These are phyloP conservation scores for Reticulomyxa filosa DNA, from an alignment of 78 protist genomes.

Conservation along the genomic window DNA sequence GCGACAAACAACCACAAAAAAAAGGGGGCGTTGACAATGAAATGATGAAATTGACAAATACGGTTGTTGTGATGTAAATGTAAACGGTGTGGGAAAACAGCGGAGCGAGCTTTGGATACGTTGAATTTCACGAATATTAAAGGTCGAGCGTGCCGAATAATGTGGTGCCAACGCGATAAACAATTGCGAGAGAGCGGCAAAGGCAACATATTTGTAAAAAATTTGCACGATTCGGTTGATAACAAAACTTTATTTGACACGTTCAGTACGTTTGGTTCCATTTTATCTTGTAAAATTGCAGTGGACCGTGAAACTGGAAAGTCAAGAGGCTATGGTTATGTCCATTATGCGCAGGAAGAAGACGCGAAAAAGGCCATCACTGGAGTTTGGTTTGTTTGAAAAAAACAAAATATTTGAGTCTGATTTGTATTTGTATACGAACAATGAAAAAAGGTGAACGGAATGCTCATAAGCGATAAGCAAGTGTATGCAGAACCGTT, in stretches of 20 bases:
- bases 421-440: too few relatives aligned
- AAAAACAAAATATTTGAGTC: too few relatives aligned
- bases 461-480: conserved; percentile 55
- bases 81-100: conserved; percentile 20
- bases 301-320: conserved; percentile 16
- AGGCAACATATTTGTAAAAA: conserved; percentile 92
- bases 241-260: conserved; percentile 67
- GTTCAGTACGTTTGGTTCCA: conserved; percentile 51
- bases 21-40: too few relatives aligned
- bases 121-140: conserved; percentile 64
- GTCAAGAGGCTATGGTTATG: conserved; percentile 61
- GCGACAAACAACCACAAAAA: too few relatives aligned
- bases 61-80: too few relatives aligned
- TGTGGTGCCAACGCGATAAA: conserved; percentile 94
- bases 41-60: too few relatives aligned
- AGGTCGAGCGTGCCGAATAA: conserved; percentile 75
- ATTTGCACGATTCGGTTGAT: conserved; percentile 63
- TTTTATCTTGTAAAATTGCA: conserved; percentile 44
- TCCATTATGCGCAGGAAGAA: not conserved
- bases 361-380: too few relatives aligned
- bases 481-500: conserved; percentile 65
- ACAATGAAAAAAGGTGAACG: conserved; percentile 70
- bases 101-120: conserved; percentile 83
- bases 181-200: conserved; percentile 65
- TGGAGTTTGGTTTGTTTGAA: too few relatives aligned